Evolutionary conservation across 1,139 yeast species (phyloP), one percentile per base, ranked within the genome.

Genomic region (Meyerozyma guilliermondii): DNA sequence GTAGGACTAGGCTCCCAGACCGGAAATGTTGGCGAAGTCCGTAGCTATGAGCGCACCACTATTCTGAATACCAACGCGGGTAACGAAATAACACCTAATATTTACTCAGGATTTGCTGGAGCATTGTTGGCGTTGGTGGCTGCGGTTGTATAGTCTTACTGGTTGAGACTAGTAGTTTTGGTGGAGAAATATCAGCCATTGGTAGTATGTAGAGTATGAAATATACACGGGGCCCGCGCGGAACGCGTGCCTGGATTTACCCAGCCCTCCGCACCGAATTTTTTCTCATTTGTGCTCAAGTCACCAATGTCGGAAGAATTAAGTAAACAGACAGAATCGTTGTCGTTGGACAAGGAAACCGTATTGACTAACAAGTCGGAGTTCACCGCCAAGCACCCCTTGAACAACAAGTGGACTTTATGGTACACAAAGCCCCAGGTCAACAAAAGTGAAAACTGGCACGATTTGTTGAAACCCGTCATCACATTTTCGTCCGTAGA

Each of bases 361-460:
- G 86, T 83, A 44, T 78, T 86, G 57, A 78, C 81, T 56, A 74
- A 76, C 54, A 75, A 80, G 55, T 84, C 80, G 53, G 87, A 83
- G 60, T 84, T 87, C 64, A 77, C 76, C 48, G 86, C 83, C 51
- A 83, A 89, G 66, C 98, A 92, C 66, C 97, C 98, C 43, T 80
- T 92, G 59, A 87, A 88, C 68, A 81, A 83, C 60, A 81, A 81
- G 66, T 92, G 98, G 98, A 89, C 98, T 39, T 78, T 92, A 60
- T 92, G 98, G 98, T 92, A 89, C 76, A 87, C 96, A 46, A 89
- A 89, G 72, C 97, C 98, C 48, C 83, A 88, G 53, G 81, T 84
- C 47, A 84, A 79, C 60, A 76, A 74, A 55, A 74, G 74, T 52
- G 97, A 88, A 66, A 83, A 89, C 59, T 92, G 98, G 98, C 81